Evolutionary conservation across 495 filamentous ascomycete genomes (phyloP), one percentile per base, ranked within the genome.

Genomic region (Penicillium herquei): DNA sequence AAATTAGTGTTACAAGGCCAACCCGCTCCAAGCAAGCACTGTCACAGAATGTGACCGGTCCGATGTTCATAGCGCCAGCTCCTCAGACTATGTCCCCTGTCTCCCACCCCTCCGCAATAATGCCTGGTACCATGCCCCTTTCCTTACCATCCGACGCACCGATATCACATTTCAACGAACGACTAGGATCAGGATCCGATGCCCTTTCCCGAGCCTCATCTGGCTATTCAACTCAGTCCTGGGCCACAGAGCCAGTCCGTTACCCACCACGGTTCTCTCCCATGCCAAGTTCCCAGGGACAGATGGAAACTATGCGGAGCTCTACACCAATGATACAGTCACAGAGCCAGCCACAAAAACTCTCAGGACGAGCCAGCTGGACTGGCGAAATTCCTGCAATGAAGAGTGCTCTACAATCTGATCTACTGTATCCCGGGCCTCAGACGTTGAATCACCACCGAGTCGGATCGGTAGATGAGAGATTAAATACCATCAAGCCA

Each of bases 101-200:
- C 12, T 5, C 40, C n/a, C 73, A 77, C 45, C 75, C 74, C 13
- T 76, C 75, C 16, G 74, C 71, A 0, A 67, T 77, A 26, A 70
- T 77, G 70, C 74, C 75, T 0, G 69, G 71, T 0, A 44, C 64
- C 12, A 59, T 70, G 0, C 67, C 73, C 6, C 62, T 66, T 2
- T 61, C 65, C 11, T 41, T 58, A n/a, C 42, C 42, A 18, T 49
- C 55, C 13, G 31, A 30, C 32, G 35, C 12, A 10, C 61, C 9
- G 54, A 64, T 42, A 14, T 54, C 31, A 39, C 57, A 14, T 31
- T 61, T 17, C 55, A 59, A 1, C 66, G 71, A 75, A 18, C 57
- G 35, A 1, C 64, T 66, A 4, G 60, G 54, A 0, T 37, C 67
- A 6, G 60, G 54, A 0, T 37, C 67, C 2, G 73, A 72, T 17